Conservation (phyloP, 1,139 yeast species). For the Spathaspora jeffriesii region DNA sequence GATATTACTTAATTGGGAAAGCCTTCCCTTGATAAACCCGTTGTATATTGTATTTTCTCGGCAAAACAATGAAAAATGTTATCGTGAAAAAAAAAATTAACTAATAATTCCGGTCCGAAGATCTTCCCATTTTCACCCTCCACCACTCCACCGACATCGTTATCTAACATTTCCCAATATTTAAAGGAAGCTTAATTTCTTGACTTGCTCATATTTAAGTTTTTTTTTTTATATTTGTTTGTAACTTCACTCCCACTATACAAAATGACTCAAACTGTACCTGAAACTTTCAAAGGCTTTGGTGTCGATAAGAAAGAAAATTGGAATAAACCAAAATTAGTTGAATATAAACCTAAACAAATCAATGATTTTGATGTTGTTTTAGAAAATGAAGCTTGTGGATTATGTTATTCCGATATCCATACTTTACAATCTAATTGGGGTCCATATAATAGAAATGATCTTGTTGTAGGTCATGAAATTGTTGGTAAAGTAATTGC, state of each 20-base stretch:
- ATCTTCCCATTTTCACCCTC: neutral
- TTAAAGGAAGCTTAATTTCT: neutral
- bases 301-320: constrained; percentile 37
- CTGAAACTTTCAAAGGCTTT: constrained; percentile 44
- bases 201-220: neutral
- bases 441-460: constrained; percentile 29
- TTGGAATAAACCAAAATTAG: constrained; percentile 46
- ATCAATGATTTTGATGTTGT: constrained; percentile 43
- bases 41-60: neutral
- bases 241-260: neutral
- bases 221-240: neutral
- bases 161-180: neutral
- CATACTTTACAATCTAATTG: constrained; percentile 50
- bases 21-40: neutral
- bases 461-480: constrained; percentile 47
- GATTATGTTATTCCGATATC: constrained; percentile 63
- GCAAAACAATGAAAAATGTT: neutral
- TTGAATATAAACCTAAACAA: constrained; percentile 38
- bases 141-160: neutral
- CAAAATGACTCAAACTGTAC: constrained; percentile 18
- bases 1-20: too few species aligned
- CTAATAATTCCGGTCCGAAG: neutral
- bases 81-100: neutral
- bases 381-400: constrained; percentile 50
- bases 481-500: constrained; percentile 55